Conservation (phyloP, 1,284 basidiomycete species). For the Bondarzewia mesenterica region DNA sequence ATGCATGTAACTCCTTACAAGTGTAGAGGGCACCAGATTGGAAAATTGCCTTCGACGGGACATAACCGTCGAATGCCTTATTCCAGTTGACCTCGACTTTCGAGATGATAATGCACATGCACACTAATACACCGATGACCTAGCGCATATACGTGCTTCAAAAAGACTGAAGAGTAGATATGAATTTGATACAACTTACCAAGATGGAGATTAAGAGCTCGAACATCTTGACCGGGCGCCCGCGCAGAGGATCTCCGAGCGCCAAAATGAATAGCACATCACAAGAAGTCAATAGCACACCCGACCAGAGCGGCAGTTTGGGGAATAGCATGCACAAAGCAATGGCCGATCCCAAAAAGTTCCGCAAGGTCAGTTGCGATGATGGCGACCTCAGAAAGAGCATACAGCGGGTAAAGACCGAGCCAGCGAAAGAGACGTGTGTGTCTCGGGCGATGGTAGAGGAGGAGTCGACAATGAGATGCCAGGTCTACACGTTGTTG, state of each 20-base stretch:
- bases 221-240: constrained; percentile 54
- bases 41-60: constrained; percentile 70
- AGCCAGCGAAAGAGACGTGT: constrained; percentile 55
- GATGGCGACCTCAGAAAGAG: constrained; percentile 72
- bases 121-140: constrained; percentile 77
- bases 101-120: constrained; percentile 77
- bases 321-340: constrained; percentile 82
- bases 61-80: constrained; percentile 73
- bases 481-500: constrained; percentile 43
- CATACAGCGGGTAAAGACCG: constrained; percentile 66
- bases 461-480: constrained; percentile 63
- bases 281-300: constrained; percentile 75
- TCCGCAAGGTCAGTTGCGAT: constrained; percentile 72
- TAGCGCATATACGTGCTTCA: constrained; percentile 20
- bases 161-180: not conserved
- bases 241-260: constrained; percentile 51
- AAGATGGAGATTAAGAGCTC: constrained; percentile 53
- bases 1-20: too few relatives aligned
- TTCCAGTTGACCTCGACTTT: constrained; percentile 73
- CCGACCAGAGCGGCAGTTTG: constrained; percentile 69
- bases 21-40: constrained; percentile 52
- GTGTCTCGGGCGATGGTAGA: constrained; percentile 60
- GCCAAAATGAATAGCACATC: constrained; percentile 79
- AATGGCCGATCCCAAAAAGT: constrained; percentile 77
- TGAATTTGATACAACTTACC: not conserved